Evolutionary conservation across 331 rosid genomes (phyloP), one percentile per base, ranked within the genome.

Genomic region (Saraca asoca): DNA sequence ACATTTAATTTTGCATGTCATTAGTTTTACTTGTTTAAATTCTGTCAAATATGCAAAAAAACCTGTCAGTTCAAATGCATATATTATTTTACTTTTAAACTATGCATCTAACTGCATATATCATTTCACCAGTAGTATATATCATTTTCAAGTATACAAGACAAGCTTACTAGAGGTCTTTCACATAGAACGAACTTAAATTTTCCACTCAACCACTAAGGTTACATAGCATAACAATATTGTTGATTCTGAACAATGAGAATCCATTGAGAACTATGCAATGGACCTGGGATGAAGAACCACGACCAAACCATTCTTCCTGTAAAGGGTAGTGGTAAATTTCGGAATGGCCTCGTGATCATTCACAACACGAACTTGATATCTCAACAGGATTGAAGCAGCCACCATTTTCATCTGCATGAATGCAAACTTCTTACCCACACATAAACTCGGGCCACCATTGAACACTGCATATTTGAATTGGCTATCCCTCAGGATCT

Each of bases 321-420:
- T 79, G 76, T 76, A 79, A 1, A 85, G 80, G 20, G 87, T 81
- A 29, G 84, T 72, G 20, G 81, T 75, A 48, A 81, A 11, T 58
- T 85, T 85, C 7, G 87, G 83, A 33, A 67, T 70, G 48, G 81
- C 71, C 14, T 51, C 48, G 50, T 79, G 85, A 14, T 75, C 70
- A 45, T 69, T 62, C 64, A 68, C 64, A 63, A 79, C 85, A 65
- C 42, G 60, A 53, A 85, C 75, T 19, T 69, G 63, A 34, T 75
- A 81, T 70, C 83, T 78, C 64, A 55, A 10, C 58, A 85, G 42
- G 34, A 75, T 65, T 1, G 85, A 52, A 17, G 85, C 85, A 9
- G 85, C 87, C 6, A 77, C 79, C 81, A 79, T 67, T 65, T 85
- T 85, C 87, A 85, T 85, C 33, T 85, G 90, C 70, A 54, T 51